A percentile compares a stretch with the other conserved stretches of the same genome.
phyloP scores from a whole-genome alignment of 1,284 basidiomycete species.

The Gymnopus androsaceus region DNA sequence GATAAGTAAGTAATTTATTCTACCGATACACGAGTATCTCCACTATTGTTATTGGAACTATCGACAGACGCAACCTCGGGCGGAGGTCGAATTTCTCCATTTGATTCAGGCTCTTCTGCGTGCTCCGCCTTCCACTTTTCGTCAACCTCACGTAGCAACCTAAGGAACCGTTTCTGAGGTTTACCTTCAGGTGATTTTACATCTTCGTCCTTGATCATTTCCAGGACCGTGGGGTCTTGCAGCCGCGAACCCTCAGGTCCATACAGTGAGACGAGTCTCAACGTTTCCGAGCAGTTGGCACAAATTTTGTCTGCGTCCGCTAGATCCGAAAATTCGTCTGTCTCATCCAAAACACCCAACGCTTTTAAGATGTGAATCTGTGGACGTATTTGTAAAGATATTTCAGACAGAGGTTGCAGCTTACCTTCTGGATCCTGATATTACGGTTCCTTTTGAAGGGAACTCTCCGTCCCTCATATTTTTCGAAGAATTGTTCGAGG shows the following conservation, averaged over 20 bases:
- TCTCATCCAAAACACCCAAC: conserved; percentile 40
- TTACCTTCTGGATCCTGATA: conserved; percentile 31
- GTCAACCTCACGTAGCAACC: conserved; percentile 50
- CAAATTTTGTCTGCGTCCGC: conserved; percentile 35
- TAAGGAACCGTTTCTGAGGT: conserved; percentile 49
- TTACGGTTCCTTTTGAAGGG: conserved; percentile 13
- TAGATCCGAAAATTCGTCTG: conserved; percentile 6
- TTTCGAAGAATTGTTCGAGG: conserved; percentile 44
- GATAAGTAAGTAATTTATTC: no score
- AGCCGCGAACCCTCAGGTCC: conserved; percentile 53
- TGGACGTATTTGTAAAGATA: conserved; percentile 11
- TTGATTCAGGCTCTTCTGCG: not conserved
- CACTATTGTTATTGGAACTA: no score
- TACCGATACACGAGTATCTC: no score
- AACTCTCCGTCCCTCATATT: conserved; percentile 35
- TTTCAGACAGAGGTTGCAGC: conserved; percentile 17
- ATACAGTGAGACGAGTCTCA: conserved; percentile 53
- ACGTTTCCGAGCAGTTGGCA: conserved; percentile 50
- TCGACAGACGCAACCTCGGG: not conserved
- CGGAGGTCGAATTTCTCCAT: not conserved
- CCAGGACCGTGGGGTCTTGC: conserved; percentile 50
- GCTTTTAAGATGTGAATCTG: conserved; percentile 59
- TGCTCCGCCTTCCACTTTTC: conserved; percentile 9
- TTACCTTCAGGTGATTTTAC: no score
- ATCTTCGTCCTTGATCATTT: conserved; percentile 50